A percentile compares a stretch with the other conserved stretches of the same genome.
Evolutionary conservation across 2,329 filamentous ascomycete species (phyloP).

Genomic region (Aspergillus terreus): DNA sequence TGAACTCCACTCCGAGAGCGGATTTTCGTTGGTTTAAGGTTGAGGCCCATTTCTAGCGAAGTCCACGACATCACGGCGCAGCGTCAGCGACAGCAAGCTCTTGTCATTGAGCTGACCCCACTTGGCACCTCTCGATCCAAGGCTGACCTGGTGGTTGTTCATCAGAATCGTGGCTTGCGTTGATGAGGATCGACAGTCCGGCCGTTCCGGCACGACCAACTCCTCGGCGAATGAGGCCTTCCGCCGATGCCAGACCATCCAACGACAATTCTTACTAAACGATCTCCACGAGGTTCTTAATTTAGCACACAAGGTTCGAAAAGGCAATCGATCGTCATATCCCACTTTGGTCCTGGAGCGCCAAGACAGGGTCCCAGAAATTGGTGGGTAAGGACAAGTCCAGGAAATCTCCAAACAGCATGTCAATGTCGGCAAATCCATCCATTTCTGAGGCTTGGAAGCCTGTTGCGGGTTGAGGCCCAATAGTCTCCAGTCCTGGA

Average conservation of each 20-base stretch:
- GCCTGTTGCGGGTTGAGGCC: slow-evolving; percentile 41
- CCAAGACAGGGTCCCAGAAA: slow-evolving; percentile 35
- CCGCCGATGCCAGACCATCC: background rate
- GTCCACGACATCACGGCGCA: too few species aligned
- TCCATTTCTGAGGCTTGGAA: slow-evolving; percentile 39
- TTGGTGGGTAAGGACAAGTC: slow-evolving; percentile 34
- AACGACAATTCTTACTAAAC: background rate
- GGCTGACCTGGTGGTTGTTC: background rate
- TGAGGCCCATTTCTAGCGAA: too few species aligned
- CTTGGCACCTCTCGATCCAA: background rate
- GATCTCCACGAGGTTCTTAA: background rate
- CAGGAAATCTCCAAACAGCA: slow-evolving; percentile 32
- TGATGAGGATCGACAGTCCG: slow-evolving; percentile 3
- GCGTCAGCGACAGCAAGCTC: too few species aligned
- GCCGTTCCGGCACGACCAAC: background rate
- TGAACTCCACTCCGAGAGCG: too few species aligned
- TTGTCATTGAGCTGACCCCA: background rate
- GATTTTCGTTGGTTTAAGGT: too few species aligned
- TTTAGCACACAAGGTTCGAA: background rate
- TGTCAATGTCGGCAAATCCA: slow-evolving; percentile 33
- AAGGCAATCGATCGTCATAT: slow-evolving; percentile 1
- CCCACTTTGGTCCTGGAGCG: slow-evolving; percentile 3
- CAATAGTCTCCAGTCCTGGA: slow-evolving; percentile 28
- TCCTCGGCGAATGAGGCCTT: slow-evolving; percentile 4
- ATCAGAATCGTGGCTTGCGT: background rate